phyloP scores from a whole-genome alignment of 179 eudicot species.

The Pouteria campechiana region DNA sequence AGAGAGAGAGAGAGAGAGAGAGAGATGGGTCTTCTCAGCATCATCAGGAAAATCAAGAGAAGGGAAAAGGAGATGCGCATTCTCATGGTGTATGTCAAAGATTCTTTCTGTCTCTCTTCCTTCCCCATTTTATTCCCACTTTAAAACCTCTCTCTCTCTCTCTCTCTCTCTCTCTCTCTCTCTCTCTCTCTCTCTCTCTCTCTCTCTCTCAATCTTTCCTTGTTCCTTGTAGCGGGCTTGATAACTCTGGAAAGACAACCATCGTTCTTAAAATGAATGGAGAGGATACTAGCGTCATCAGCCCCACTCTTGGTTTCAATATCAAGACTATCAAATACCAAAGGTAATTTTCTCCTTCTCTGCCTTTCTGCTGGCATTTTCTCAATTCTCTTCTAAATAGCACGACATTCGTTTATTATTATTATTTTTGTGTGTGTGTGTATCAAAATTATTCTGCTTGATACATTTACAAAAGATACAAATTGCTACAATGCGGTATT shows the following conservation, averaged over 20 bases:
- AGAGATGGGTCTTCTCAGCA: slow-evolving; percentile 87
- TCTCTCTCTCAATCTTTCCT: too few relatives aligned
- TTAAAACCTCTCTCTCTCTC: too few relatives aligned
- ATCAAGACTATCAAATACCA: slow-evolving; percentile 83
- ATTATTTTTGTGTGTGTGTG: too few relatives aligned
- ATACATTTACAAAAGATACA: too few relatives aligned
- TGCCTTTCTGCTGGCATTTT: not conserved
- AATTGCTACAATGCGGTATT: too few relatives aligned
- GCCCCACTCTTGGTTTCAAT: slow-evolving; percentile 89
- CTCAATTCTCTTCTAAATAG: too few relatives aligned
- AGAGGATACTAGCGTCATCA: slow-evolving; percentile 87
- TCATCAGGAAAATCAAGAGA: slow-evolving; percentile 83
- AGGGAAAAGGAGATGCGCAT: slow-evolving; percentile 97
- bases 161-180: not conserved
- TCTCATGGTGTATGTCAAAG: slow-evolving; percentile 94
- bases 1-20: too few relatives aligned
- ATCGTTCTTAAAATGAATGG: slow-evolving; percentile 90
- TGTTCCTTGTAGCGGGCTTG: slow-evolving; percentile 60
- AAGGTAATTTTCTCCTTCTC: slow-evolving; percentile 24
- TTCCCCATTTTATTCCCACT: not conserved
- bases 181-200: not conserved
- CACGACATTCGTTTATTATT: too few relatives aligned
- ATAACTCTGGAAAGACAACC: slow-evolving; percentile 93
- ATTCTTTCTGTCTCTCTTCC: not conserved
- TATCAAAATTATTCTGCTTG: too few relatives aligned